Evolutionary conservation across 441 rosid genomes (phyloP).

Genomic region (Croton laevigatus): DNA sequence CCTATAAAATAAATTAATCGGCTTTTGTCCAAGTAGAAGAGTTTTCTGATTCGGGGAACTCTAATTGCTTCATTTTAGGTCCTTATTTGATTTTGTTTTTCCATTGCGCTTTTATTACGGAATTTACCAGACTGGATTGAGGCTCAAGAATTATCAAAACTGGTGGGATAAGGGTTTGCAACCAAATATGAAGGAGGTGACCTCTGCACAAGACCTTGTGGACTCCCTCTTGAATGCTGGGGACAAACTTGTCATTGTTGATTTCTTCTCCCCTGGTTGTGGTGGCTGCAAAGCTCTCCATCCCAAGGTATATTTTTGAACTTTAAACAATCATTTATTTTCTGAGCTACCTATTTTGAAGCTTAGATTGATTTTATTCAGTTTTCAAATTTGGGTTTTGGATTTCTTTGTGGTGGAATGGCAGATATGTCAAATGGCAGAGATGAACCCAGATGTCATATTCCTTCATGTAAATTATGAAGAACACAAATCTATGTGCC

Average conservation of each 20-base stretch:
- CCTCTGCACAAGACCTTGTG: slow-evolving; percentile 80
- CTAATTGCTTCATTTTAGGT: neutral
- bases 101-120: neutral
- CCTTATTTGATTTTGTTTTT: neutral
- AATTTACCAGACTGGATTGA: slow-evolving; percentile 38
- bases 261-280: slow-evolving; percentile 96
- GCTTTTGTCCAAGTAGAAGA: neutral
- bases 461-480: slow-evolving; percentile 90
- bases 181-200: slow-evolving; percentile 80
- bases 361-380: neutral
- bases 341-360: neutral
- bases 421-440: slow-evolving; percentile 83
- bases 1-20: neutral
- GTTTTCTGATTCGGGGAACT: neutral
- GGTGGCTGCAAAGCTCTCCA: slow-evolving; percentile 98
- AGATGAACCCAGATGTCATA: slow-evolving; percentile 69
- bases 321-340: neutral
- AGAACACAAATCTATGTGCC: slow-evolving; percentile 95
- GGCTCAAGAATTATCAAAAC: slow-evolving; percentile 52
- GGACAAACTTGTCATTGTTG: slow-evolving; percentile 77
- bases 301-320: slow-evolving; percentile 55
- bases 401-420: slow-evolving; percentile 23
- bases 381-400: slow-evolving; percentile 3
- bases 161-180: slow-evolving; percentile 91
- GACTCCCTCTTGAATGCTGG: slow-evolving; percentile 64